These are phyloP conservation scores for Heliamphora exappendiculata DNA, from an alignment of 148 eudicot species.

Conservation along the genomic window DNA sequence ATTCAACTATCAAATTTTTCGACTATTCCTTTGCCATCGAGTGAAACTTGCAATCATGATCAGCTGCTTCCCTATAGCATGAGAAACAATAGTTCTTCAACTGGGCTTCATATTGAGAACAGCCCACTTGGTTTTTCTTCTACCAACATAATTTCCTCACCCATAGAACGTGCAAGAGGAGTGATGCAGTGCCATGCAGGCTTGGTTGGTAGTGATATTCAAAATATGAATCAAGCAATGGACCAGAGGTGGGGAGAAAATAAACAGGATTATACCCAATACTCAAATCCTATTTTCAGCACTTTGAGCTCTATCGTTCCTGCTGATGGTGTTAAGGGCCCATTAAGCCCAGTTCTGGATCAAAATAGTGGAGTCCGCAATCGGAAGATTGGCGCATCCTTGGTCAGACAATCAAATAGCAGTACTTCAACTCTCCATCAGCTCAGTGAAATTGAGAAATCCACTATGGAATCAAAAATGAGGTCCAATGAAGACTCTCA, in stretches of 20 bases:
- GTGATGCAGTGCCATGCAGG: conserved; percentile 20
- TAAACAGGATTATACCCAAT: conserved; percentile 22
- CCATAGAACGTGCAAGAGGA: conserved; percentile 37
- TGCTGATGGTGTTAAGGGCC: conserved; percentile 12
- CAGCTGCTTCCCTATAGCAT: conserved; percentile 17
- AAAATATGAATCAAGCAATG: conserved; percentile 14
- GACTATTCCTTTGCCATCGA: conserved; percentile 17
- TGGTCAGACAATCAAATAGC: conserved; percentile 23
- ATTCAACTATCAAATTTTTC: conserved; percentile 20
- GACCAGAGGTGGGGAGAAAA: conserved; percentile 32
- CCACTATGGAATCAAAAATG: conserved; percentile 20
- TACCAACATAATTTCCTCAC: conserved; percentile 23
- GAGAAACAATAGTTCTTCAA: conserved; percentile 18
- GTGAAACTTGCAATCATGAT: conserved; percentile 15
- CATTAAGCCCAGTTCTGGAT: conserved; percentile 23
- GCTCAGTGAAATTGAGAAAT: conserved; percentile 26
- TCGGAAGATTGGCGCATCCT: conserved; percentile 18
- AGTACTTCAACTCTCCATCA: conserved; percentile 23
- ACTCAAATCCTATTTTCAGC: conserved; percentile 24
- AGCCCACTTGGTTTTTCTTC: conserved; percentile 26
- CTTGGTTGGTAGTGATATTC: conserved; percentile 20
- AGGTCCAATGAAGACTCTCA: conserved; percentile 40
- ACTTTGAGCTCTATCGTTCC: conserved; percentile 21
- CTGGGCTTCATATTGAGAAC: conserved; percentile 19
- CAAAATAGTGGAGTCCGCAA: conserved; percentile 21